phyloP scores from a whole-genome alignment of 164 flowering plant genomes.

The Vitis rupestris region DNA sequence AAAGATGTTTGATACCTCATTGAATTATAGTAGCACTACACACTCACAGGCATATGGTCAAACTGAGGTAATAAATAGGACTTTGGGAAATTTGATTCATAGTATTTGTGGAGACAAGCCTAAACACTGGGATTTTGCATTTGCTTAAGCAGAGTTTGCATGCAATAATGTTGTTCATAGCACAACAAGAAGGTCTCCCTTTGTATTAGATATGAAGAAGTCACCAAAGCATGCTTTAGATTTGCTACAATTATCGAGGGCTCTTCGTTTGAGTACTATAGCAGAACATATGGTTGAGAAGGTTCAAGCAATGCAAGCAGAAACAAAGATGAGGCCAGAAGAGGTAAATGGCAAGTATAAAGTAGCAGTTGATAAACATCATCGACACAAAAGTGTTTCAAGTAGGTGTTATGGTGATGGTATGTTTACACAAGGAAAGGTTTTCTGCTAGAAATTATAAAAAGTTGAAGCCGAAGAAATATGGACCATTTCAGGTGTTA shows the following conservation, averaged over 20 bases:
- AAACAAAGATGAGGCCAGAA: neutral
- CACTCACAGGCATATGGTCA: conserved; percentile 11
- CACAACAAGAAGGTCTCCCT: neutral
- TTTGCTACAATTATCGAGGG: neutral
- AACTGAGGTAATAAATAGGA: conserved; percentile 8
- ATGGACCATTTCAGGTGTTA: neutral
- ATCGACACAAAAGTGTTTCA: neutral
- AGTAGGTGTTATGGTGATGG: conserved; percentile 10
- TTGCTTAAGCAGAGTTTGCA: conserved; percentile 3
- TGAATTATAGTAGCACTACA: neutral
- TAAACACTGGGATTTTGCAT: neutral
- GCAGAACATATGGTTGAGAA: neutral
- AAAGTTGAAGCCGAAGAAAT: neutral
- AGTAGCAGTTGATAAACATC: neutral
- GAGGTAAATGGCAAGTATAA: neutral
- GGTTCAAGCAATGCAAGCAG: neutral
- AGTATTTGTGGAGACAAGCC: neutral
- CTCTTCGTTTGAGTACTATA: neutral
- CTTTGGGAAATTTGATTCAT: conserved; percentile 1
- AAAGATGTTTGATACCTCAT: neutral
- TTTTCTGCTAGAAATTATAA: neutral
- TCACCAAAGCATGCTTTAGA: conserved; percentile 3
- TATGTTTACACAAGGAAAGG: conserved; percentile 2
- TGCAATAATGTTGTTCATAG: neutral
- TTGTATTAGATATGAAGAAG: neutral